Evolutionary conservation across 2,329 filamentous ascomycete genomes (phyloP).

Genomic region (Penicillium sp.): DNA sequence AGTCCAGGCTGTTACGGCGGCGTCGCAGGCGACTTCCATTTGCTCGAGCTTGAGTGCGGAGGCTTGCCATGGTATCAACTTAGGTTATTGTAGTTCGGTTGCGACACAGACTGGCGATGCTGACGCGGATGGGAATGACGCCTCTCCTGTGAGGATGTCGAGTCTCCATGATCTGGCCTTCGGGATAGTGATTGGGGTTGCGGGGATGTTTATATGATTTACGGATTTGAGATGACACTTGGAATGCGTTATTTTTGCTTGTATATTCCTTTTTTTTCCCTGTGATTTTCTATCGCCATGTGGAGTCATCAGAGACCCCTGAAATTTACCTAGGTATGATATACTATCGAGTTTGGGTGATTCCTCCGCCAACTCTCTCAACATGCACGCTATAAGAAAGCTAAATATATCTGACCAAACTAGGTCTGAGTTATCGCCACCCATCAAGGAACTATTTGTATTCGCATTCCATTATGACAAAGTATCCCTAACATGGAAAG

Average conservation of each 20-base stretch:
- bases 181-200: constrained; percentile 46
- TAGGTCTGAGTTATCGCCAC: neutral
- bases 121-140: constrained; percentile 28
- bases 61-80: constrained; percentile 50
- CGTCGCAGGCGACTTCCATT: constrained; percentile 42
- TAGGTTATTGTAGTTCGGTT: constrained; percentile 44
- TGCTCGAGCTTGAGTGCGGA: constrained; percentile 47
- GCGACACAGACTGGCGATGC: constrained; percentile 30
- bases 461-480: constrained; percentile 19
- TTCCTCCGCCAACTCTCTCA: neutral
- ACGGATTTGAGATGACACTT: constrained; percentile 7
- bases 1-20: constrained; percentile 44
- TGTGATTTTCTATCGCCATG: constrained; percentile 3
- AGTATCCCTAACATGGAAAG: constrained; percentile 9
- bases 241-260: constrained; percentile 4
- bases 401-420: neutral
- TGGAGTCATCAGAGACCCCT: neutral
- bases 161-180: constrained; percentile 43
- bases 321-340: neutral
- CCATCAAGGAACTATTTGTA: constrained; percentile 5
- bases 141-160: constrained; percentile 30
- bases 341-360: neutral
- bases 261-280: constrained; percentile 6
- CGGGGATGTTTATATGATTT: constrained; percentile 43
- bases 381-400: neutral